A percentile compares a stretch with the other conserved stretches of the same genome.
Evolutionary conservation across 768 basidiomycete species (phyloP).

Genomic region (Mrakia frigida): DNA sequence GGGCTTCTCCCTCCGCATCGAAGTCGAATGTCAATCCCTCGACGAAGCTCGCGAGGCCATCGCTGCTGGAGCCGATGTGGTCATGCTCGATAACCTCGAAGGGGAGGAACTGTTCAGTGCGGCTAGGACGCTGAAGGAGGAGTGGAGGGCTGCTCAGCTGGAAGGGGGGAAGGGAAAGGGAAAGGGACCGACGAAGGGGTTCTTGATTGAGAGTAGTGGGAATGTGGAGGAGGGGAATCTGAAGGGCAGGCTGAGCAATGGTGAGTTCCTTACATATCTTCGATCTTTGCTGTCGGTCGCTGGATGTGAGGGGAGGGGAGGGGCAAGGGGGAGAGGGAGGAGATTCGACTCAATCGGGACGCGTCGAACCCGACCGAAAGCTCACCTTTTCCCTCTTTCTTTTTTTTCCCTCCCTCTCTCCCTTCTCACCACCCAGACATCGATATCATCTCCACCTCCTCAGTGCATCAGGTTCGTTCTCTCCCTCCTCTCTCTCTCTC

Average conservation of each 20-base stretch:
- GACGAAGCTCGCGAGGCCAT: conserved; percentile 96
- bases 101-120: conserved; percentile 64
- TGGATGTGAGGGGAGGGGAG: not conserved
- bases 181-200: conserved; percentile 53
- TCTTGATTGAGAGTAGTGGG: conserved; percentile 88
- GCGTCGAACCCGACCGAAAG: not conserved
- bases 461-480: conserved; percentile 41
- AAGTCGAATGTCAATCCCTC: conserved; percentile 86
- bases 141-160: conserved; percentile 52
- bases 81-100: conserved; percentile 93
- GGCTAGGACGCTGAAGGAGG: conserved; percentile 65
- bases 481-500: not conserved
- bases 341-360: not conserved
- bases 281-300: no score
- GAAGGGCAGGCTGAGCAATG: conserved; percentile 70
- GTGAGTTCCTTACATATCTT: conserved; percentile 57
- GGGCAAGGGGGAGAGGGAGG: not conserved
- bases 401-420: not conserved
- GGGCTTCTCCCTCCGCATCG: conserved; percentile 84
- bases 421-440: conserved; percentile 57
- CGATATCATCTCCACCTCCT: conserved; percentile 69
- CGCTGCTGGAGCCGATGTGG: conserved; percentile 84
- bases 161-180: no score
- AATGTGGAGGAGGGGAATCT: conserved; percentile 87
- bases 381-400: not conserved